Evolutionary conservation across 2,329 filamentous ascomycete genomes (phyloP).

Genomic region (Didymella pomorum): DNA sequence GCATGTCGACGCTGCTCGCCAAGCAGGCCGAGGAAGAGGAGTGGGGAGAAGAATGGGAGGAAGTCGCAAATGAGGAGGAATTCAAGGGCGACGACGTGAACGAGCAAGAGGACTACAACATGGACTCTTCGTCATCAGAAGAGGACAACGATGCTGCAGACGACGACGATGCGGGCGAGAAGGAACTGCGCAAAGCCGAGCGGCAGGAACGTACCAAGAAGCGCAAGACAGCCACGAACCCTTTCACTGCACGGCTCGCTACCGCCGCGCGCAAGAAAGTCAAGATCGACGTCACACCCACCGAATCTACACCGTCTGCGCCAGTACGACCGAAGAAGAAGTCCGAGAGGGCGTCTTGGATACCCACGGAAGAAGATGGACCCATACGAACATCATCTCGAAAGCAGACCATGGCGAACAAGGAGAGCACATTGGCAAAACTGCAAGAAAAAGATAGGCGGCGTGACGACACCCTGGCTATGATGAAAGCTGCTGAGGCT

Average conservation of each 20-base stretch:
- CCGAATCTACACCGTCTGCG: slow-evolving; percentile 58
- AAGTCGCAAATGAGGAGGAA: slow-evolving; percentile 67
- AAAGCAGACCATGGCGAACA: slow-evolving; percentile 68
- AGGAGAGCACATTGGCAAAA: slow-evolving; percentile 68
- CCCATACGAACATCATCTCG: slow-evolving; percentile 69
- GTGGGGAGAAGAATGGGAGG: slow-evolving; percentile 67
- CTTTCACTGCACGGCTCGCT: slow-evolving; percentile 47
- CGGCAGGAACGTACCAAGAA: slow-evolving; percentile 73
- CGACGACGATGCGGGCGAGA: slow-evolving; percentile 86
- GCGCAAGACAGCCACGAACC: slow-evolving; percentile 72
- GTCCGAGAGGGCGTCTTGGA: slow-evolving; percentile 74
- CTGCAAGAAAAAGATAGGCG: slow-evolving; percentile 76
- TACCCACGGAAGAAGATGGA: slow-evolving; percentile 69
- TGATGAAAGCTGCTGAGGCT: slow-evolving; percentile 68
- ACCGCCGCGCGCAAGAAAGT: slow-evolving; percentile 52
- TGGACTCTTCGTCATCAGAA: slow-evolving; percentile 81
- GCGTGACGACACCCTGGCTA: slow-evolving; percentile 72
- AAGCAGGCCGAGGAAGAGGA: slow-evolving; percentile 49
- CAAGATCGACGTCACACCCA: slow-evolving; percentile 48
- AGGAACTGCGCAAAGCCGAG: slow-evolving; percentile 80
- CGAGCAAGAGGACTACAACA: slow-evolving; percentile 73
- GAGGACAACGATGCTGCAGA: slow-evolving; percentile 73
- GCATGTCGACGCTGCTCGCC: slow-evolving; percentile 51
- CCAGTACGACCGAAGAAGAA: slow-evolving; percentile 68
- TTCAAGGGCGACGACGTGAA: slow-evolving; percentile 62